Evolutionary conservation across 495 filamentous ascomycete genomes (phyloP), one percentile per base, ranked within the genome.

Genomic region (Penicillium soppii): DNA sequence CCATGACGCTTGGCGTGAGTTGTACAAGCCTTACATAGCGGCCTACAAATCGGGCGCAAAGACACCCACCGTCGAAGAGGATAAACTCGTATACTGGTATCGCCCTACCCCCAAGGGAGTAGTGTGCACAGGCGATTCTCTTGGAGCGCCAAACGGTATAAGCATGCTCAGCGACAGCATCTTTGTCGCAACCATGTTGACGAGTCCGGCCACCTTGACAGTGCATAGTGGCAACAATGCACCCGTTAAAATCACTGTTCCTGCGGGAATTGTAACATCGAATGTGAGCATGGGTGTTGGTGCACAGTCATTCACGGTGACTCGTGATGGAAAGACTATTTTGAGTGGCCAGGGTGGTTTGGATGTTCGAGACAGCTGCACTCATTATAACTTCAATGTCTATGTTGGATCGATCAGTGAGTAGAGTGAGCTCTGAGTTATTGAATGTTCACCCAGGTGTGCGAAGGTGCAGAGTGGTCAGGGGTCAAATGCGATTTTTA

Each of bases 151-250:
- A 16, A 63, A 62, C 7, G 69, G 65, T 10, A 49, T 56, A 5
- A 48, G 55, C 56, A 59, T 78, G 72, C 56, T 67, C 44, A 49
- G 65, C 36, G 79, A 83, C 37, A 56, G 68, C 0, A 70, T 83
- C 26, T 83, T 82, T 49, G 73, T 83, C 4, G 76, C 81, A 1
- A 70, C 81, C 0, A 57, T 83, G 38, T 66, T 83, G 21, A 78
- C 61, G 20, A 53, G 65, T 7, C 61, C 74, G 0, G 81, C 72
- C 6, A 67, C 63, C 0, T 54, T 78, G n/a, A 69, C 65, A 2
- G 72, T 81, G 3, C 75, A 67, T 4, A 79, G 75, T 12, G 82
- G 79, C 10, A 57, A 62, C 9, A 71, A 63, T 13, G 39, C 59
- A 4, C 53, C 55, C 4, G 10, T 36, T 8, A 35, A 12, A 12